Evolutionary conservation across 1,284 basidiomycete species (phyloP).

Genomic region (Rugosomyces carneus): DNA sequence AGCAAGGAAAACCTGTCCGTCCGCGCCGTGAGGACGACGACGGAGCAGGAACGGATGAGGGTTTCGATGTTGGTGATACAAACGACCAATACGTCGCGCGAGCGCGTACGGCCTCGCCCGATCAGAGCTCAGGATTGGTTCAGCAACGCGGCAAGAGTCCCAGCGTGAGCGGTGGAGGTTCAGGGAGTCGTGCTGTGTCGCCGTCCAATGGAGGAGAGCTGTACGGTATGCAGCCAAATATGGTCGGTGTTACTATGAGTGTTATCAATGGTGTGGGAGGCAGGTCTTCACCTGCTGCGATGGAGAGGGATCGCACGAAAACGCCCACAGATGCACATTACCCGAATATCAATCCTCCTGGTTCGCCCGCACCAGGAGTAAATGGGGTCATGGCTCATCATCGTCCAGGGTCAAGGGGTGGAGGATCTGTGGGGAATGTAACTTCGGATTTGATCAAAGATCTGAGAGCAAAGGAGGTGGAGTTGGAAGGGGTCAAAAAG

Average conservation of each 20-base stretch:
- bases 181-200: constrained; percentile 48
- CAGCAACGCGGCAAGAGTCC: constrained; percentile 55
- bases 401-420: constrained; percentile 33
- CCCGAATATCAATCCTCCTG: constrained; percentile 32
- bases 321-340: constrained; percentile 58
- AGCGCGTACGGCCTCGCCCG: constrained; percentile 52
- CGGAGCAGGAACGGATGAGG: constrained; percentile 42
- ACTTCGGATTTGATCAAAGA: constrained; percentile 73
- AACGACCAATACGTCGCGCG: constrained; percentile 31
- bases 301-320: constrained; percentile 39
- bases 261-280: constrained; percentile 36
- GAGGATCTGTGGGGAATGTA: constrained; percentile 62
- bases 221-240: constrained; percentile 34
- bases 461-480: constrained; percentile 74
- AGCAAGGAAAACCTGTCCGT: constrained; percentile 51
- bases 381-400: constrained; percentile 38
- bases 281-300: constrained; percentile 28
- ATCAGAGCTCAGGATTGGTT: constrained; percentile 21
- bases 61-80: constrained; percentile 39
- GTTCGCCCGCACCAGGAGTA: constrained; percentile 52
- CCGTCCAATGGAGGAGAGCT: constrained; percentile 32
- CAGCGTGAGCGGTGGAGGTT: constrained; percentile 20
- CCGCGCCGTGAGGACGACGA: constrained; percentile 67
- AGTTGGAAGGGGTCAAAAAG: constrained; percentile 73
- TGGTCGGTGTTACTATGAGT: constrained; percentile 47